These are phyloP conservation scores for Discostella pseudostelligera DNA, from an alignment of 108 stramenopile species.

Conservation along the genomic window DNA sequence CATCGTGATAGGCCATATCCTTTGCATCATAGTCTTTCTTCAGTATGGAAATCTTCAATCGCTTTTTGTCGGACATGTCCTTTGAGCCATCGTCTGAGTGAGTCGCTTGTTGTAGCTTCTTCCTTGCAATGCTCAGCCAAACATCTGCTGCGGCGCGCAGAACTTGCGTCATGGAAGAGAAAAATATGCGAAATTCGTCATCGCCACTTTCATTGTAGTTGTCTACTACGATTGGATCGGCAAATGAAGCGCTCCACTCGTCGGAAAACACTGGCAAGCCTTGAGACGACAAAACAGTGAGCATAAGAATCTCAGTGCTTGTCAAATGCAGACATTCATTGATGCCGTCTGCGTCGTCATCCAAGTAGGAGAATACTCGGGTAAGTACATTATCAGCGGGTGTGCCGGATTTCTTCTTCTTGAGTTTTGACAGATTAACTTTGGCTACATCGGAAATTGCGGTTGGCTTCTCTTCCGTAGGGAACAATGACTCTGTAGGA, in stretches of 20 bases:
- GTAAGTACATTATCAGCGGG: slow-evolving; percentile 42
- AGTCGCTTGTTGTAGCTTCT: slow-evolving; percentile 29
- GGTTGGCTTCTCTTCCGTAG: slow-evolving; percentile 21
- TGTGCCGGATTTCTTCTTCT: slow-evolving; percentile 33
- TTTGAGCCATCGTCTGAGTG: background rate
- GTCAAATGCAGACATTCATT: slow-evolving; percentile 39
- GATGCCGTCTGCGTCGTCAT: slow-evolving; percentile 20
- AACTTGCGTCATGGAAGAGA: slow-evolving; percentile 37
- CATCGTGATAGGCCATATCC: slow-evolving; percentile 25
- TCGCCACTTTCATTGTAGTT: slow-evolving; percentile 27
- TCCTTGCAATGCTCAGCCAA: slow-evolving; percentile 37
- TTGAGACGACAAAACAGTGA: slow-evolving; percentile 54
- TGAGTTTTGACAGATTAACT: slow-evolving; percentile 36
- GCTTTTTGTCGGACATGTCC: slow-evolving; percentile 17
- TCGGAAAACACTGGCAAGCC: slow-evolving; percentile 57
- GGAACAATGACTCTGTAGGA: slow-evolving; percentile 29
- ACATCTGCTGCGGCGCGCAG: slow-evolving; percentile 43
- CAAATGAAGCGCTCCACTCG: slow-evolving; percentile 41
- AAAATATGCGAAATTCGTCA: slow-evolving; percentile 39
- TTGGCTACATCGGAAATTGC: slow-evolving; percentile 21
- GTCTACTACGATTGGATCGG: slow-evolving; percentile 6
- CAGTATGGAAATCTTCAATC: slow-evolving; percentile 28
- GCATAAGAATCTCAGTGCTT: slow-evolving; percentile 55
- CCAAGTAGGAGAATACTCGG: slow-evolving; percentile 26
- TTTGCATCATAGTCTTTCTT: slow-evolving; percentile 36